Conservation (phyloP, 169 alveolate genomes). For the Plasmodium ovale region DNA sequence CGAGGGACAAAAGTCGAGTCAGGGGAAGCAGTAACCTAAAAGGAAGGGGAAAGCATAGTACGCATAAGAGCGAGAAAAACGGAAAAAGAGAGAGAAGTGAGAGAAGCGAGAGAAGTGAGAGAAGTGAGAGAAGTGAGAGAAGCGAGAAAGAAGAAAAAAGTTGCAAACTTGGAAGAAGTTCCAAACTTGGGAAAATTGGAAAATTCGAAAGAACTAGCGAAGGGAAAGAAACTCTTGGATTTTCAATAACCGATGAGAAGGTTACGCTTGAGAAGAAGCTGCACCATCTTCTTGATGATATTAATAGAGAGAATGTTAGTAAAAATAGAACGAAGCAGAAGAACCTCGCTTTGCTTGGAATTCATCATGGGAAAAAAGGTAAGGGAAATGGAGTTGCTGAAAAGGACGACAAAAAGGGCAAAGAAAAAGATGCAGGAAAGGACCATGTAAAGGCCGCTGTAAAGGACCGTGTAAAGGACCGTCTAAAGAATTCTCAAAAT, state of each 20-base stretch:
- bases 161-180: no score
- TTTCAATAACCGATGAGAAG: no score
- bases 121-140: no score
- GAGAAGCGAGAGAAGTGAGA: not conserved
- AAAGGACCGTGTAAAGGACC: not conserved
- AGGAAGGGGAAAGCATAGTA: not conserved
- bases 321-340: conserved; percentile 5
- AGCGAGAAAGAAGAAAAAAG: no score
- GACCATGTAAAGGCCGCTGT: not conserved
- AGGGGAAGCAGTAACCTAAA: no score
- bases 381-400: not conserved
- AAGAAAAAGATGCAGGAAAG: conserved; percentile 1
- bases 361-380: not conserved
- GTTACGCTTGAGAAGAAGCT: no score
- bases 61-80: not conserved
- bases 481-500: no score
- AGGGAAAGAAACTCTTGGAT: no score
- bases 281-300: not conserved
- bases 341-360: not conserved
- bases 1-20: no score
- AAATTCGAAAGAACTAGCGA: not conserved
- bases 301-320: not conserved
- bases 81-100: not conserved
- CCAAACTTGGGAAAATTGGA: no score
- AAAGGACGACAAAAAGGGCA: not conserved